Percentiles rank a stretch among this genome's conserved stretches.
These are phyloP conservation scores for Pseudozyma sp. DNA, from an alignment of 1,284 basidiomycete genomes.

Conservation along the genomic window DNA sequence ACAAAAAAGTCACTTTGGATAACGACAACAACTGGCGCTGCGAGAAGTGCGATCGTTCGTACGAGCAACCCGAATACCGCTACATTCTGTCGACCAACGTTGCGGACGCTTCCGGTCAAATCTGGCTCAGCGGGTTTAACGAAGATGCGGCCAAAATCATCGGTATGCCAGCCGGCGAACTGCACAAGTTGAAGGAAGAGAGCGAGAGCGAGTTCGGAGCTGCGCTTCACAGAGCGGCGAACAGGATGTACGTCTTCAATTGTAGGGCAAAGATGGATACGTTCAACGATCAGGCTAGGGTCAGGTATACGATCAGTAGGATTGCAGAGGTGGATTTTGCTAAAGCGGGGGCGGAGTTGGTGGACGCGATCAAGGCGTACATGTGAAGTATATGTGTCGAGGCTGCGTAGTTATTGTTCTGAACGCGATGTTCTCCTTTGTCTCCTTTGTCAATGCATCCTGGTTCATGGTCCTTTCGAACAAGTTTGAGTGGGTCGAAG, in stretches of 20 bases:
- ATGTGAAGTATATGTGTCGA: constrained; percentile 19
- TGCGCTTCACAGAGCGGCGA: constrained; percentile 77
- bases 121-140: constrained; percentile 96
- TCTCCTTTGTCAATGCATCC: not conserved
- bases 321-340: constrained; percentile 57
- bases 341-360: constrained; percentile 62
- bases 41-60: constrained; percentile 87
- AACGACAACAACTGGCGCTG: constrained; percentile 81
- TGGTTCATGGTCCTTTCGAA: not conserved
- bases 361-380: constrained; percentile 56
- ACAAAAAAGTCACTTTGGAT: constrained; percentile 87
- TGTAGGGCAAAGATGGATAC: constrained; percentile 80
- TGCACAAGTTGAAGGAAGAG: constrained; percentile 78
- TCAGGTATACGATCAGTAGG: constrained; percentile 64
- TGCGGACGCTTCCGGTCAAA: constrained; percentile 86
- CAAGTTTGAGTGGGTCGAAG: not conserved
- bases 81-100: constrained; percentile 91
- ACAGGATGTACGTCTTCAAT: constrained; percentile 82
- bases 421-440: not conserved
- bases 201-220: constrained; percentile 77
- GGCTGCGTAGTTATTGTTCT: not conserved
- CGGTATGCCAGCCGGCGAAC: constrained; percentile 82
- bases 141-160: constrained; percentile 82
- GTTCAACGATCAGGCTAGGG: constrained; percentile 62
- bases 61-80: constrained; percentile 84